phyloP scores from a whole-genome alignment of 2,329 filamentous ascomycete species.

The Aschersonia sp. region DNA sequence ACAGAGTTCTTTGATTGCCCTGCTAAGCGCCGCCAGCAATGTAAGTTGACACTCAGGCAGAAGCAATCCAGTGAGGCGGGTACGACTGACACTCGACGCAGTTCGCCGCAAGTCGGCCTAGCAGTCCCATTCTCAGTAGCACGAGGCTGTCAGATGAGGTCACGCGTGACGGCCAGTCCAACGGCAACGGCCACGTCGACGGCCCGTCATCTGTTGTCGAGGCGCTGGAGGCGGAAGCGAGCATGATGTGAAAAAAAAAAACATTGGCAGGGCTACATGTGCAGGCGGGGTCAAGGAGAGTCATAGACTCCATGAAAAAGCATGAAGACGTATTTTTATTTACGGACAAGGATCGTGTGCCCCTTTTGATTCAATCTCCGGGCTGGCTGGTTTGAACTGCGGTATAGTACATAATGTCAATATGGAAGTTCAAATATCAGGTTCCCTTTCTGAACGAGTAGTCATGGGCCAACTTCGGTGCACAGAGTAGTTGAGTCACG shows the following conservation, averaged over 20 bases:
- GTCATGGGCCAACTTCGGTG: too few species aligned
- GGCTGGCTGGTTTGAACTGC: too few species aligned
- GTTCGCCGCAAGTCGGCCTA: constrained; percentile 56
- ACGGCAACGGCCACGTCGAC: background rate
- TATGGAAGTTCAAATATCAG: too few species aligned
- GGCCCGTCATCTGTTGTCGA: constrained; percentile 6
- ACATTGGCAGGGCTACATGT: background rate
- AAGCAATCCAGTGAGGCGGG: too few species aligned
- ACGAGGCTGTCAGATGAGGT: background rate
- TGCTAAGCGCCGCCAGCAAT: constrained; percentile 73
- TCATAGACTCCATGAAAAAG: too few species aligned
- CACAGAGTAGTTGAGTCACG: too few species aligned
- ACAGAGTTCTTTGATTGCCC: constrained; percentile 72
- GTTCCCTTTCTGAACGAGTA: too few species aligned
- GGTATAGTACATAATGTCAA: too few species aligned
- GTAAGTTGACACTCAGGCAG: constrained; percentile 26
- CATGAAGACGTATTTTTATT: too few species aligned
- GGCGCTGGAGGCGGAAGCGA: constrained; percentile 9
- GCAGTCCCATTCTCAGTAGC: constrained; percentile 45
- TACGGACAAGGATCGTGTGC: too few species aligned
- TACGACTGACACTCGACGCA: background rate
- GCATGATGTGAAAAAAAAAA: background rate
- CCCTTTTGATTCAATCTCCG: too few species aligned
- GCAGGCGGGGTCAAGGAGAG: background rate
- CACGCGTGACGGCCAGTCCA: constrained; percentile 5